These are phyloP conservation scores for Geranium incanum DNA, from an alignment of 441 rosid genomes.

Conservation along the genomic window DNA sequence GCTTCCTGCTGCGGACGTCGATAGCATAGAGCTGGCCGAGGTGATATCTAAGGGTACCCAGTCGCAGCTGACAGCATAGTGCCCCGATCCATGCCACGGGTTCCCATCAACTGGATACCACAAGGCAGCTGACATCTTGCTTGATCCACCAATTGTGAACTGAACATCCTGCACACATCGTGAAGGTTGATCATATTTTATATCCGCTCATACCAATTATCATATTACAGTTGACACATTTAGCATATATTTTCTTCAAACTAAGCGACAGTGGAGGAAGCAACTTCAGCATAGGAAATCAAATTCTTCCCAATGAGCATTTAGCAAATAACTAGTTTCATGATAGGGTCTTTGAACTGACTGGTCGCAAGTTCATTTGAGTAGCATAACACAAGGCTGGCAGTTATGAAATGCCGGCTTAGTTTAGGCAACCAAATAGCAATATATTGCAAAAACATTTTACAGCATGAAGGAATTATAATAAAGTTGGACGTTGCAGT, in stretches of 20 bases:
- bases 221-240: constrained; percentile 19
- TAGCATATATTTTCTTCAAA: neutral
- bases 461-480: too few species aligned
- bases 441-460: neutral
- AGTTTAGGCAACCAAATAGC: constrained; percentile 1
- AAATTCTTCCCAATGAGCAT: too few species aligned
- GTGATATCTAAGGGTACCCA: constrained; percentile 69
- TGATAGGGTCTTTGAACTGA: too few species aligned
- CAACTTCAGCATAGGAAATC: too few species aligned
- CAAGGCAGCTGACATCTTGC: constrained; percentile 81
- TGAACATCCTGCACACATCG: constrained; percentile 61
- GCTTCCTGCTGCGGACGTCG: constrained; percentile 30
- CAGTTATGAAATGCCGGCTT: too few species aligned
- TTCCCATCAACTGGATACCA: constrained; percentile 82
- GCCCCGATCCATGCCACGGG: constrained; percentile 83
- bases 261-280: neutral
- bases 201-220: constrained; percentile 1
- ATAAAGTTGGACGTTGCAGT: neutral
- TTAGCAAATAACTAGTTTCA: too few species aligned
- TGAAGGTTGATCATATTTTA: neutral
- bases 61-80: constrained; percentile 67
- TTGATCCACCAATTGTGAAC: constrained; percentile 58
- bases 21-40: constrained; percentile 29
- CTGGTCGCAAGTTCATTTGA: too few species aligned
- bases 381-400: too few species aligned